phyloP scores from a whole-genome alignment of 805 yeast genomes.

The Teunomyces barrocoloradensis region DNA sequence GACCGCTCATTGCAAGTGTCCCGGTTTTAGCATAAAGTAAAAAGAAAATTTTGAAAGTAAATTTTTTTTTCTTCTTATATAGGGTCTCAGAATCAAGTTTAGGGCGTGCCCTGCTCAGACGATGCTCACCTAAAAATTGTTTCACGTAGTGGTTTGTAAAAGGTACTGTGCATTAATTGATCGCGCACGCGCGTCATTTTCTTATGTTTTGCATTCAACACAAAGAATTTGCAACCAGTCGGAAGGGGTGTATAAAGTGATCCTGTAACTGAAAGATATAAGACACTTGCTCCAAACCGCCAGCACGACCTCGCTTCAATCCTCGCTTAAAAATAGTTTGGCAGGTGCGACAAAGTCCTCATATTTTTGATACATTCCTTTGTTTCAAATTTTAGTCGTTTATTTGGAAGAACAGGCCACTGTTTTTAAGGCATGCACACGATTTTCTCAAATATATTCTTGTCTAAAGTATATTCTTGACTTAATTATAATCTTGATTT shows the following conservation, averaged over 20 bases:
- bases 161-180: background rate
- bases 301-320: background rate
- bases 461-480: background rate
- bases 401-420: background rate
- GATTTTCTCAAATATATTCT: background rate
- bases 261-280: background rate
- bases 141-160: background rate
- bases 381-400: background rate
- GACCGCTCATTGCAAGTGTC: slow-evolving; percentile 15
- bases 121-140: background rate
- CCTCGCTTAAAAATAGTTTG: background rate
- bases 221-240: background rate
- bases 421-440: background rate
- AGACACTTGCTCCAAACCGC: no score
- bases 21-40: slow-evolving; percentile 8
- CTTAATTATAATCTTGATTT: background rate
- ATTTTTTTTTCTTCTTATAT: slow-evolving; percentile 1
- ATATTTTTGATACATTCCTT: background rate
- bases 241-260: background rate
- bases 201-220: background rate
- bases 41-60: background rate
- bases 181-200: background rate
- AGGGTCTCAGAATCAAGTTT: background rate
- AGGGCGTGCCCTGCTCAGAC: background rate
- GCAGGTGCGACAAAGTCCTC: background rate